phyloP scores from a whole-genome alignment of 2,329 filamentous ascomycete genomes.

The Ceratocystis huliohia region DNA sequence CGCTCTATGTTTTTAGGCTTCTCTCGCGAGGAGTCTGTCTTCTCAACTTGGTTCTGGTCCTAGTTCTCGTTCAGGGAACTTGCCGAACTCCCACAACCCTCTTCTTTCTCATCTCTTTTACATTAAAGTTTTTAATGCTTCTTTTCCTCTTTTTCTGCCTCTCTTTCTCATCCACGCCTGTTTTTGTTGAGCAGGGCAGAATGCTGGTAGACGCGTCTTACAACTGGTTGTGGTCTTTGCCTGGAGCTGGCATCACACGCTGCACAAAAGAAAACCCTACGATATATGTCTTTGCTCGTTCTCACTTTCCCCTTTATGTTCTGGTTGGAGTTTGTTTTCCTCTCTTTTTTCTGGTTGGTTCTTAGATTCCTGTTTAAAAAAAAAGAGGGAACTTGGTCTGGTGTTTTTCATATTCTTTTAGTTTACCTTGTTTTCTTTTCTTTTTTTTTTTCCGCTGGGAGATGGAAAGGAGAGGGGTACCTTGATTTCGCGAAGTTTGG shows the following conservation, averaged over 20 bases:
- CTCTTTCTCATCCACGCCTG: not conserved
- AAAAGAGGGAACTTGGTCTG: constrained; percentile 8
- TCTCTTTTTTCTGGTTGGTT: not conserved
- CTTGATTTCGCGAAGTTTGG: too few species aligned
- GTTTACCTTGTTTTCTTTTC: not conserved
- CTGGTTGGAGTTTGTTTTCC: not conserved
- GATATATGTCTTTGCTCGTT: constrained; percentile 9
- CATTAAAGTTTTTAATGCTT: constrained; percentile 12
- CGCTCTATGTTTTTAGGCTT: not conserved
- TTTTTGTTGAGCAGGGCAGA: not conserved
- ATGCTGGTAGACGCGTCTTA: not conserved
- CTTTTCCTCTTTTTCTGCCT: not conserved
- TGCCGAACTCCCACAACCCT: not conserved
- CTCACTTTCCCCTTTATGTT: constrained; percentile 10
- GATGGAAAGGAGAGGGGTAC: not conserved
- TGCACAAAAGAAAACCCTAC: constrained; percentile 1
- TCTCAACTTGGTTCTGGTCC: not conserved
- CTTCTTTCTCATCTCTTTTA: constrained; percentile 8
- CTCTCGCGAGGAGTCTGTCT: constrained; percentile 8
- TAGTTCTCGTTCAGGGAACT: too few species aligned
- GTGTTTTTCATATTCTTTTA: not conserved
- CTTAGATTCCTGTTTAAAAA: constrained; percentile 11
- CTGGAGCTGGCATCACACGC: constrained; percentile 2
- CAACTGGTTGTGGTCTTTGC: not conserved
- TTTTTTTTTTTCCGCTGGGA: not conserved